These are phyloP conservation scores for Fusarium coicis DNA, from an alignment of 2,329 filamentous ascomycete genomes.

Conservation along the genomic window DNA sequence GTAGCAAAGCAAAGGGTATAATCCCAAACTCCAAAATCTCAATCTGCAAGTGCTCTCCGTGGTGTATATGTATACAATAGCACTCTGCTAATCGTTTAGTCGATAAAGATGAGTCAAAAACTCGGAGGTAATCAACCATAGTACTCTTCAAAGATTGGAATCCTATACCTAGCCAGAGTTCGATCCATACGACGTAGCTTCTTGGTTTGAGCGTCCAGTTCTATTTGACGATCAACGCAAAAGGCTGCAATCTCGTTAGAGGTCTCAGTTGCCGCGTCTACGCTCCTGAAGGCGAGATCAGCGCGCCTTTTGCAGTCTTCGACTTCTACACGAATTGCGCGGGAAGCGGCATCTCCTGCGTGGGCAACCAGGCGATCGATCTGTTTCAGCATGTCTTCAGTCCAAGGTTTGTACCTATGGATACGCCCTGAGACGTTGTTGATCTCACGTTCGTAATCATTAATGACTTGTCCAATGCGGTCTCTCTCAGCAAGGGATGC, in stretches of 20 bases:
- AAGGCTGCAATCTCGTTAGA: neutral
- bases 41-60: neutral
- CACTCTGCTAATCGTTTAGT: neutral
- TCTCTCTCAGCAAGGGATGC: conserved; percentile 8
- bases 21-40: conserved; percentile 5
- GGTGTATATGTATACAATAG: neutral
- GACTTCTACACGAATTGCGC: conserved; percentile 3
- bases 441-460: neutral
- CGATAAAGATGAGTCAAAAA: neutral
- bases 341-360: neutral
- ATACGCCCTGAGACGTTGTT: neutral
- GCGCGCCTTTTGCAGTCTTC: conserved; percentile 4
- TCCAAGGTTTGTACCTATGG: neutral
- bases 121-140: neutral
- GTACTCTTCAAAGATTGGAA: neutral
- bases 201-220: conserved; percentile 10
- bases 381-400: neutral
- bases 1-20: neutral
- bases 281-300: neutral
- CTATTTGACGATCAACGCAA: neutral
- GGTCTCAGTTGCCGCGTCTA: neutral
- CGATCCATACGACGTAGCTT: conserved; percentile 10
- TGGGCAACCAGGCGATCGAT: neutral
- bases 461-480: conserved; percentile 1
- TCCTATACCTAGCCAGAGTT: neutral